These are phyloP conservation scores for Dryas alaskensis DNA, from an alignment of 306 rosid species.

Conservation along the genomic window DNA sequence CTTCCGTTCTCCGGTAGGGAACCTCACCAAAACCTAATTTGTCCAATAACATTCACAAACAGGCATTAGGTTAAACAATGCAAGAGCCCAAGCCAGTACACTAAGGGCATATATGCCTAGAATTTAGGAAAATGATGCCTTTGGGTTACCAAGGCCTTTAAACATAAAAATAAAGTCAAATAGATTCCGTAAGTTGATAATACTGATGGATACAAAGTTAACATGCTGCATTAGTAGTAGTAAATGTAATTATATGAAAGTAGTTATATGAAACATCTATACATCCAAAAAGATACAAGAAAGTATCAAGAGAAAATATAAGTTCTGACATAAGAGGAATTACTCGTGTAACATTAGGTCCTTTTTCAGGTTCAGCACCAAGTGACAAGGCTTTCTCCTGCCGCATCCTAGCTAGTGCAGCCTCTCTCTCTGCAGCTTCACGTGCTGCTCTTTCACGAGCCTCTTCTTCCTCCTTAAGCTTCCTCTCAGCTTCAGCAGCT, in stretches of 20 bases:
- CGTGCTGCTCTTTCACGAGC: constrained; percentile 78
- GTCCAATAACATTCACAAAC: constrained; percentile 6
- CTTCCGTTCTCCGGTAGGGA: constrained; percentile 90
- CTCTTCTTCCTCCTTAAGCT: constrained; percentile 82
- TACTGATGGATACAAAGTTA: background rate
- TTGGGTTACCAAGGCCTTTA: background rate
- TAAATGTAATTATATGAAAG: background rate
- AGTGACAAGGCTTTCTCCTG: constrained; percentile 80
- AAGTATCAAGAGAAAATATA: constrained; percentile 10
- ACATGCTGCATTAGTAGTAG: no score
- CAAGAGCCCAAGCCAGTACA: background rate
- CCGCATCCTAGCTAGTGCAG: constrained; percentile 68
- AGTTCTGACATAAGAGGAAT: constrained; percentile 16
- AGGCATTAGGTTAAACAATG: constrained; percentile 4
- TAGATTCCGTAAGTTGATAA: background rate
- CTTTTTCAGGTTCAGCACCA: constrained; percentile 92
- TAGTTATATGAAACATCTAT: constrained; percentile 3
- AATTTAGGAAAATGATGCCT: background rate
- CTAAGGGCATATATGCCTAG: background rate
- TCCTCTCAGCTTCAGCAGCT: constrained; percentile 95
- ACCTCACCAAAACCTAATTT: constrained; percentile 85
- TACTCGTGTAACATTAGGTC: constrained; percentile 89
- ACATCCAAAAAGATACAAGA: constrained; percentile 9
- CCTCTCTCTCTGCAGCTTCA: constrained; percentile 91
- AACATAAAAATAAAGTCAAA: background rate